phyloP scores from a whole-genome alignment of 208 protist genomes.

The Vickermania ingenoplastis region DNA sequence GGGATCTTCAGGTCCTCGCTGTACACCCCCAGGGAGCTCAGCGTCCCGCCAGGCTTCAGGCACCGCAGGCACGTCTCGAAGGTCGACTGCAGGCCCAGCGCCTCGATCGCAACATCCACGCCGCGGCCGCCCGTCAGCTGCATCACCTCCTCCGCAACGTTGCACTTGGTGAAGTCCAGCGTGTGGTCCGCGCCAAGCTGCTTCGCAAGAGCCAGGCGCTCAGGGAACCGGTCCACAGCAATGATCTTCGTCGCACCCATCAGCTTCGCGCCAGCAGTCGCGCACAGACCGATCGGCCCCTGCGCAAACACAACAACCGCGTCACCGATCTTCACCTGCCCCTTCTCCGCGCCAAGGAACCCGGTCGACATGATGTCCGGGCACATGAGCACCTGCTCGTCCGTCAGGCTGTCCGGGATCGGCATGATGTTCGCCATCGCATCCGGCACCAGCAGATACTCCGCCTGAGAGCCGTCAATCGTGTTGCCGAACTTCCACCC shows the following conservation, averaged over 20 bases:
- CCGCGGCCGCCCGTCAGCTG: conserved; percentile 21
- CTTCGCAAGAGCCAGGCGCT: conserved; percentile 16
- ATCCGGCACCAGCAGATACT: conserved; percentile 19
- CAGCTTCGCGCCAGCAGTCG: conserved; percentile 12
- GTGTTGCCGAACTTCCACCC: conserved; percentile 20
- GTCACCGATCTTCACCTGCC: conserved; percentile 18
- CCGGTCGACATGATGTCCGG: conserved; percentile 26
- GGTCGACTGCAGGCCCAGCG: conserved; percentile 12
- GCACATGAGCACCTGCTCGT: conserved; percentile 27
- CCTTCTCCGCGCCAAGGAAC: conserved; percentile 11
- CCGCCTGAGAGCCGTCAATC: conserved; percentile 21
- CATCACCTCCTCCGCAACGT: conserved; percentile 20
- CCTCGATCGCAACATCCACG: conserved; percentile 26
- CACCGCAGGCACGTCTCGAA: conserved; percentile 21
- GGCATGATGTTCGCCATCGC: conserved; percentile 13
- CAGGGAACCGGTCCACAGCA: conserved; percentile 13
- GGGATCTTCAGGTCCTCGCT: conserved; percentile 15
- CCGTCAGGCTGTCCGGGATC: conserved; percentile 14
- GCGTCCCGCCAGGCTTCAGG: conserved; percentile 19
- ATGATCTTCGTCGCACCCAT: conserved; percentile 24
- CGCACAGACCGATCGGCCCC: conserved; percentile 23
- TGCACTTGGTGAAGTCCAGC: conserved; percentile 24
- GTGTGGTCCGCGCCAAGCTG: conserved; percentile 19
- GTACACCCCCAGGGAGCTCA: conserved; percentile 28
- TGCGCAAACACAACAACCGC: conserved; percentile 23